Conservation (phyloP, 2,329 filamentous ascomycete genomes). For the Domatiomyces globalis region DNA sequence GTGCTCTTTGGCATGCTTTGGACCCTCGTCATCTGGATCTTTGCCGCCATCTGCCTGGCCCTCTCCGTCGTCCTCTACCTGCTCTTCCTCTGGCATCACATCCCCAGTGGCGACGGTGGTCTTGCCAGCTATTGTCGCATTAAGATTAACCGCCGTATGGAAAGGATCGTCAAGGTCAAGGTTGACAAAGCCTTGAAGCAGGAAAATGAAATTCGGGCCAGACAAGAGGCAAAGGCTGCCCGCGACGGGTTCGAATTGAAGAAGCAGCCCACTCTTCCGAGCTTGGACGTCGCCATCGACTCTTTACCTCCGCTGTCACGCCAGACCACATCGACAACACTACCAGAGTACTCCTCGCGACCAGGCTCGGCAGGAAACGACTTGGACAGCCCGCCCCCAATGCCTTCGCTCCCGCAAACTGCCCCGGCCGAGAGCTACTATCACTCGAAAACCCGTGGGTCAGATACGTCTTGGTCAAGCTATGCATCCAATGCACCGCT, state of each 20-base stretch:
- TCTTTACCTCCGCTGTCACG: slow-evolving; percentile 46
- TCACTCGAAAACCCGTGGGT: slow-evolving; percentile 41
- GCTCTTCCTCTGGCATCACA: slow-evolving; percentile 83
- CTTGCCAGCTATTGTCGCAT: slow-evolving; percentile 76
- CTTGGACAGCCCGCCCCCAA: slow-evolving; percentile 16
- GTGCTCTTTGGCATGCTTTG: slow-evolving; percentile 87
- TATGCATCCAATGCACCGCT: slow-evolving; percentile 53
- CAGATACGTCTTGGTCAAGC: slow-evolving; percentile 39
- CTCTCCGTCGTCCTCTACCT: slow-evolving; percentile 65
- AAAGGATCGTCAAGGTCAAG: slow-evolving; percentile 70
- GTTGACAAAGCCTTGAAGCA: slow-evolving; percentile 79
- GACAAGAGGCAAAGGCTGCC: slow-evolving; percentile 37
- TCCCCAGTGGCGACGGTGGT: slow-evolving; percentile 66
- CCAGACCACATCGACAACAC: slow-evolving; percentile 46
- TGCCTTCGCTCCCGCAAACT: slow-evolving; percentile 25
- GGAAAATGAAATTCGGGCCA: slow-evolving; percentile 43
- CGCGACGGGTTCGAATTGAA: slow-evolving; percentile 18
- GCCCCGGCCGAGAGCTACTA: slow-evolving; percentile 29
- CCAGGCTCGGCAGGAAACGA: slow-evolving; percentile 37
- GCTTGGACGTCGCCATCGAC: slow-evolving; percentile 35
- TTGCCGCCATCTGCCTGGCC: slow-evolving; percentile 61
- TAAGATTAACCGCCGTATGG: slow-evolving; percentile 76
- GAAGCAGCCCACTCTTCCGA: slow-evolving; percentile 47
- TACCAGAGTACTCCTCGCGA: slow-evolving; percentile 49
- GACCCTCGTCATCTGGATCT: slow-evolving; percentile 76